Base-by-base conservation (phyloP, 2,329 filamentous ascomycete species). In the Exophiala sp. region DNA sequence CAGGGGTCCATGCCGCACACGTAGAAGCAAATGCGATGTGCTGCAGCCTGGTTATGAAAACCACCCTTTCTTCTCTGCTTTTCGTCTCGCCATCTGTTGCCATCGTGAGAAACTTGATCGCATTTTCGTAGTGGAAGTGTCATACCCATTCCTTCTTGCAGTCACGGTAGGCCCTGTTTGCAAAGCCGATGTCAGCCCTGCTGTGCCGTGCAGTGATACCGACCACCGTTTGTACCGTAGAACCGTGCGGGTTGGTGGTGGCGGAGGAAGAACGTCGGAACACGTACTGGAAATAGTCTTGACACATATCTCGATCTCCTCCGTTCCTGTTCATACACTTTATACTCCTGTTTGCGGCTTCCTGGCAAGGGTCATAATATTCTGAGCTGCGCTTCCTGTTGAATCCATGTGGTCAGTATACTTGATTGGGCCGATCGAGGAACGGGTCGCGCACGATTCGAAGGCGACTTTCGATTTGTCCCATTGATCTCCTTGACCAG, bases 121-220 rank as follows among this genome's bases (percentile, higher is more conserved):
- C 8, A 33, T 16, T 6, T 33, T 36, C 21, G 16, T 12, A 5
- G 18, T 14, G 21, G 33, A n/a, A n/a, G 40, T 44, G 45, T 74
- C 82, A 65, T 79, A 96, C 91, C 91, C 91, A 96, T 76, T 86
- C 81, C 74, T 95, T 91, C 72, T 96, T 96, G 74, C 92, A 97
- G 59, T 95, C 90, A 55, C 91, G 84, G 71, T 96, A 97, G 47
- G 91, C 91, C 73, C 91, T 95, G 61, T 52, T 36, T 34, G 41
- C 42, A 18, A 16, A 24, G 47, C 34, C 5, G 18, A 33, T 50
- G 50, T 50, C 24, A 50, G 46, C 44, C 42, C 18, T 20, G 21
- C 18, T 29, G 14, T 33, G 24, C 18, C 9, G 36, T 14, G 16
- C 29, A 16, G 14, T 29, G 4, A 29, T 8, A 29, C 24, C 18